Base-by-base conservation (phyloP, 306 rosid genomes). In the Rosa multiflora region DNA sequence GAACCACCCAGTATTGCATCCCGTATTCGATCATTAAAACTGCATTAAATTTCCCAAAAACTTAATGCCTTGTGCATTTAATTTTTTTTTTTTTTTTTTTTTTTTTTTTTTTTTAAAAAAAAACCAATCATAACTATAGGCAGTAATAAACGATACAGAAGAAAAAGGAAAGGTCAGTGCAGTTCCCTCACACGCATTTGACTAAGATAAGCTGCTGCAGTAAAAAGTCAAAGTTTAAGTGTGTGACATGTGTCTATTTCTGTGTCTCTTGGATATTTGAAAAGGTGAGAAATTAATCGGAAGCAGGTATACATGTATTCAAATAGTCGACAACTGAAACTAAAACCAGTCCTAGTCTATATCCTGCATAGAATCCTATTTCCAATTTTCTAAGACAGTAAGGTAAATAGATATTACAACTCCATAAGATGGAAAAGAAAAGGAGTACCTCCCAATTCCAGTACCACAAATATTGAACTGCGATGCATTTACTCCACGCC, bases 1-100 rank as follows among this genome's bases (percentile, higher is more conserved):
- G 97, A 92, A 75, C 99, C 98, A 86, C 99, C 99, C 76, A 92
- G 93, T 66, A 88, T 55, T 23, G 98, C 97, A 84, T 95, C 98
- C 44, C 97, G 97, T 77, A 95, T 91, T 70, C 99, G 99, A 82
- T 95, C 99, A 58, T 92, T 95, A 72, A 95, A 95, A 85, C 99
- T 95, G 85, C 73, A 75, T 76, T 49, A 62, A 79, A 55, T 26
- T 58, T 76, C 78, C 82, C 79, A 78, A 77, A 47, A 63, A 70
- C 8, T 6, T 26, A 32, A 37, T 66, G 13, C 3, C 46, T 64
- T 64, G 43, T 6, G 9, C 70, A 11, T 11, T 61, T 23, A 59
- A 8, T 59, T 56, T 20, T 2, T n/a, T n/a, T n/a, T n/a, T n/a
- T n/a, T n/a, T n/a, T n/a, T n/a, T n/a, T n/a, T n/a, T n/a, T n/a